Base-by-base conservation (phyloP, 2,329 filamentous ascomycete genomes). In the Trichoderma gracile region DNA sequence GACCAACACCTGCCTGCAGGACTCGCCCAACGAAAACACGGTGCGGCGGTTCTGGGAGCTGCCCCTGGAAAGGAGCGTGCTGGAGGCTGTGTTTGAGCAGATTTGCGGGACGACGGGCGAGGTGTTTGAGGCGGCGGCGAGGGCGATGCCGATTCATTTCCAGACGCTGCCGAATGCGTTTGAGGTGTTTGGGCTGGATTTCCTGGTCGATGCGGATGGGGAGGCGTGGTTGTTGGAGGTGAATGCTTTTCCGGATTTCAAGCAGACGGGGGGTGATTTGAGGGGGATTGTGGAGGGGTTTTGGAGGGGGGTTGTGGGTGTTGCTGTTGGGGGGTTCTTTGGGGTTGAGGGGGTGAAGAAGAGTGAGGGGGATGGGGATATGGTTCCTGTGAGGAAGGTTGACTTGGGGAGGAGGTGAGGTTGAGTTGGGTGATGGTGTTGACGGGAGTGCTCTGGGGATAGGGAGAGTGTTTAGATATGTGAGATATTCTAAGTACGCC, bases 161-260 rank as follows among this genome's bases (percentile, higher is more conserved):
- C 93, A 97, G 77, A 87, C 93, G 17, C 75, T 97, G 55, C 87
- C 89, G 0, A 94, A 96, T 74, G 91, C 89, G 0, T 98, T 98
- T 73, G 95, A 99, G 79, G 81, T 96, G 8, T 99, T 91, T 74
- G 95, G 95, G 0, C 77, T 98, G 47, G 95, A 99, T 75, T 99
- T 95, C 73, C 76, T 99, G 71, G 88, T 97, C 10, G 91, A 93
- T 71, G 71, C 75, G 9, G 70, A 74, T 14, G 88, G 86, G 0
- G 81, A 72, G 3, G 85, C 87, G 3, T 97, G 88, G 87, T 75
- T 99, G 72, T 79, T 99, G 64, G 95, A 99, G 79, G 86, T 96
- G 38, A 99, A 99, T 79, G 92, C 94, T 0, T 99, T 96, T 77
- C 95, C 95, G 10, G 95, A 99, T 78, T 98, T 98, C 73, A 88